Conservation (phyloP, 2,329 filamentous ascomycete genomes). For the Colletotrichum limetticola region DNA sequence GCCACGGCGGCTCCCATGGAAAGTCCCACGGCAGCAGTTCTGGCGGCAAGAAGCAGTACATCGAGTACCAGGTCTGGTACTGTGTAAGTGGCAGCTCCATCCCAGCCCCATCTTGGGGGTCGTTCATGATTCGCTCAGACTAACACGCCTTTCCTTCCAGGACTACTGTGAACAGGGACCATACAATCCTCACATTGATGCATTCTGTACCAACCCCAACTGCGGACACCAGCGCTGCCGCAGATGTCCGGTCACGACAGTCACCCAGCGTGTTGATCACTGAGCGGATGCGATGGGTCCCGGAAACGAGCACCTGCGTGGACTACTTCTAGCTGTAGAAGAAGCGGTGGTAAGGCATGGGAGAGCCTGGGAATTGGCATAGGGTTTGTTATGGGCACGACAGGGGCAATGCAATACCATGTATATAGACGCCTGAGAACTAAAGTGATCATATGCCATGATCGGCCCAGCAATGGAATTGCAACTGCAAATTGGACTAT, state of each 20-base stretch:
- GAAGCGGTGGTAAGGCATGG: too few relatives aligned
- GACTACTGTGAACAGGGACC: background rate
- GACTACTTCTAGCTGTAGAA: background rate
- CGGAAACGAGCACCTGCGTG: too few relatives aligned
- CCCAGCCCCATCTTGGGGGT: background rate
- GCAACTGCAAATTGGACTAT: background rate
- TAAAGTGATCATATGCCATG: background rate
- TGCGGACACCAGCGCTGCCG: background rate
- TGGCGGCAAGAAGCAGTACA: background rate
- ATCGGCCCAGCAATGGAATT: background rate
- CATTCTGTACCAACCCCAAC: background rate
- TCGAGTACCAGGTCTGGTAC: background rate
- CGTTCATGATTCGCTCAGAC: background rate
- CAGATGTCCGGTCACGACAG: too few relatives aligned
- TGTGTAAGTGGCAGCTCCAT: background rate
- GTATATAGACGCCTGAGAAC: too few relatives aligned
- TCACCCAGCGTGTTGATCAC: background rate
- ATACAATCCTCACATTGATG: background rate
- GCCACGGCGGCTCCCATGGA: background rate
- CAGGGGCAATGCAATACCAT: too few relatives aligned
- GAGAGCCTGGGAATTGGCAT: too few relatives aligned
- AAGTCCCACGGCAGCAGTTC: background rate
- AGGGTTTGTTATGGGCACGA: too few relatives aligned
- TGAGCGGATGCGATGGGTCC: background rate
- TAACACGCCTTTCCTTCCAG: background rate